Base-by-base conservation (phyloP, 2,329 filamentous ascomycete genomes). In the Sclerotinia spermophila region DNA sequence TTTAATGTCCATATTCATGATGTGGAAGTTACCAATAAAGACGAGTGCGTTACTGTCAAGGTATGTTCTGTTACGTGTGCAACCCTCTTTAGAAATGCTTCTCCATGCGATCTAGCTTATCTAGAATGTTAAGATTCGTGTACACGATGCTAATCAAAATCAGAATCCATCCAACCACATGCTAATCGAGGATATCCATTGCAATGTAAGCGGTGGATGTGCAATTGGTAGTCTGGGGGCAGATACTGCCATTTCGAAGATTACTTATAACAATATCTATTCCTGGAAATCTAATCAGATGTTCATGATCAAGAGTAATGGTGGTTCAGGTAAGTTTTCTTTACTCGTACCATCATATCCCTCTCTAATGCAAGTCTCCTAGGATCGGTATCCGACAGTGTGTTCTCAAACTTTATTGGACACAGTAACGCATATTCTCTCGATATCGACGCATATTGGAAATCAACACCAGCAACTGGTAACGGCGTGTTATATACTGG, bases 241-340 rank as follows among this genome's bases (percentile, higher is more conserved):
- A 10, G 82, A 82, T 70, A 84, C 80, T 24, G 81, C 84, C 71
- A 84, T 89, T 76, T 83, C 83, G 48, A 80, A 86, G 69, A 82
- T 89, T 71, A 78, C 80, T 35, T 89, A 89, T 79, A 81, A 82
- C 75, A 87, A 89, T 75, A 77, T 89, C 24, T 69, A 69, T 48
- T 58, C 60, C 44, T 69, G 68, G 68, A 59, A 69, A 69, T 69
- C 68, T 10, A 89, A 89, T 81, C 86, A 89, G 76, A 88, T 89
- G 86, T 84, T 85, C 78, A 86, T 87, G 85, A 84, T 89, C 81
- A 89, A 89, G 79, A 85, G 83, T 69, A 86, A 87, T 74, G 87
- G 87, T 44, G 87, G 87, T 53, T 69, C 68, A 48, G 68, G 68
- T 58, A n/a, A 10, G 38, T 24, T 24, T 30, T 27, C 1, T 10